These are phyloP conservation scores for Kandelia obovata DNA, from an alignment of 345 rosid species.

Conservation along the genomic window DNA sequence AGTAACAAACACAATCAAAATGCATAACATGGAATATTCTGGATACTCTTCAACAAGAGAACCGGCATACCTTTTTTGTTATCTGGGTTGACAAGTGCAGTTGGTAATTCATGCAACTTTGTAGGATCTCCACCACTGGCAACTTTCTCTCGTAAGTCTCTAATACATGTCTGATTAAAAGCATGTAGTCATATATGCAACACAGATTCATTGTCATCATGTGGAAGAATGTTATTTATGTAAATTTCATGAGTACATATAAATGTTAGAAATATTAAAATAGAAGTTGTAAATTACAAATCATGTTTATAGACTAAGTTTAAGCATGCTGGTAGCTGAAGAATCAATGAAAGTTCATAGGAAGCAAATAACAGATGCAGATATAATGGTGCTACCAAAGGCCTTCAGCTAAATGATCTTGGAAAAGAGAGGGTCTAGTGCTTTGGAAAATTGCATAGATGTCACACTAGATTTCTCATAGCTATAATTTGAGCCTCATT, in stretches of 20 bases:
- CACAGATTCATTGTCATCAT: neutral
- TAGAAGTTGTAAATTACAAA: no score
- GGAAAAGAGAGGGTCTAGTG: no score
- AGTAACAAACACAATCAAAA: neutral
- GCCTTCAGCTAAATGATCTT: no score
- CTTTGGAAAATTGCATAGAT: no score
- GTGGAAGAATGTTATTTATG: neutral
- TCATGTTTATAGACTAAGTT: no score
- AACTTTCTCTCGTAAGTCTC: conserved; percentile 75
- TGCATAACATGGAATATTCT: neutral
- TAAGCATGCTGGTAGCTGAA: no score
- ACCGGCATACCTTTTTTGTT: conserved; percentile 49
- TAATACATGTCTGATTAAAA: conserved; percentile 55
- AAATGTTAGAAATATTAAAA: no score
- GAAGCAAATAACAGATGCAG: no score
- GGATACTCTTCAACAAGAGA: neutral
- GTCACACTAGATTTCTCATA: no score
- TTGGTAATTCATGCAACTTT: conserved; percentile 50
- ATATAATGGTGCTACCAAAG: no score
- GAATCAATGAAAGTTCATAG: no score
- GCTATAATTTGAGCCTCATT: no score
- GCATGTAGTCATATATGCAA: neutral
- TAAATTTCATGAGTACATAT: neutral
- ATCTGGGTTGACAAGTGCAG: conserved; percentile 29
- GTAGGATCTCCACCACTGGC: conserved; percentile 81